Base-by-base conservation (phyloP, 441 rosid genomes). In the Metrosideros polymorpha region DNA sequence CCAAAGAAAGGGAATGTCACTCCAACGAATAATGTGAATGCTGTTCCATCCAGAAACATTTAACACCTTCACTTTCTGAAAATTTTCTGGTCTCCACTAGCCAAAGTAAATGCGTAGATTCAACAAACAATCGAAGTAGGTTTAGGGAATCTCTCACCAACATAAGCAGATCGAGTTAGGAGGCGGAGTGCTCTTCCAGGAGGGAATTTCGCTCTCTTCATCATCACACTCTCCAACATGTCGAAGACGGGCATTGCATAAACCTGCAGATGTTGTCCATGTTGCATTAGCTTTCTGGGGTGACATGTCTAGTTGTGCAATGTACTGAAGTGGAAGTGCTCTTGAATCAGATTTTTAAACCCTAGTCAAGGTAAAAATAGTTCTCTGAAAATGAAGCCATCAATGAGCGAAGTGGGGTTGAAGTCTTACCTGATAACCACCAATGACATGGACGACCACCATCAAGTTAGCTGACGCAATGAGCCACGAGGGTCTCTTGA, bases 241-340 rank as follows among this genome's bases (percentile, higher is more conserved):
- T 87, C 94, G 86, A 97, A 97, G 29, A 95, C 97, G 13, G 99
- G 99, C 98, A 96, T 96, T 24, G 99, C 98, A 89, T 88, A 96
- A 84, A 97, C 99, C 97, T 94, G 47, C 51, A 87, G 22, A 63
- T 18, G 76, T 63, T 35, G 32, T 18, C 76, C 12, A 32, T 63
- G 18, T 63, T 32, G 32, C 76, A 32, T 63, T 61, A 19, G 76
- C 43, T 63, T 63, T 63, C 43, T 9, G 43, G 43, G 76, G 35
- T 61, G 71, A 29, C 71, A 14, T 61, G 39, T 61, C 71, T 50
- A 50, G 15, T 13, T 3, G 52, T 50, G 52, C 52, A 50, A 50
- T 50, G 52, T 50, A 14, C 52, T 12, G 52, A 50, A 50, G 52
- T 45, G 52, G 15, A 50, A 50, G 52, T 50, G 52, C 52, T 13